These are phyloP conservation scores for Aureobasidium subglaciale DNA, from an alignment of 2,329 filamentous ascomycete species.

Conservation along the genomic window DNA sequence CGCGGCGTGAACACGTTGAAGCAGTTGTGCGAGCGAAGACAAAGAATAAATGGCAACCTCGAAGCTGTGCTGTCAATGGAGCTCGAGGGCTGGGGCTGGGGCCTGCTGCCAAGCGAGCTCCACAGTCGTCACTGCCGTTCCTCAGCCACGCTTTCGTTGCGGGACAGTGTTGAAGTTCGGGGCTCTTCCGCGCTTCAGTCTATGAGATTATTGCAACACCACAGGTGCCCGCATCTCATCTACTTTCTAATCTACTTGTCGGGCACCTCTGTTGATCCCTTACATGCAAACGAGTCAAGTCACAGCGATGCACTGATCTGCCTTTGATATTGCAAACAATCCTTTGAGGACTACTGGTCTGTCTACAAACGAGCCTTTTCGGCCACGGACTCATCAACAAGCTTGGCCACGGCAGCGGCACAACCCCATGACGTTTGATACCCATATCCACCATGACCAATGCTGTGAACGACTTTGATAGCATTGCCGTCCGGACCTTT, in stretches of 20 bases:
- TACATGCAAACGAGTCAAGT: too few species aligned
- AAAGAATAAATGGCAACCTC: conserved; percentile 8
- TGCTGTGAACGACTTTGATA: conserved; percentile 69
- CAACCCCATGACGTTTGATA: conserved; percentile 47
- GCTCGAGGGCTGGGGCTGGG: conserved; percentile 3
- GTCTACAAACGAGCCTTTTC: conserved; percentile 22
- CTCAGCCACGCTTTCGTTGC: background rate
- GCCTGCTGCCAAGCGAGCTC: conserved; percentile 1
- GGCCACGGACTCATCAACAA: conserved; percentile 31
- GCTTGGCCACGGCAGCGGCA: conserved; percentile 33
- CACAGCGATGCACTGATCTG: too few species aligned
- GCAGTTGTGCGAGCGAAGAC: background rate
- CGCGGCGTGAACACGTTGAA: background rate
- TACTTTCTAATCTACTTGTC: too few species aligned
- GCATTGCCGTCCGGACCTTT: conserved; percentile 34
- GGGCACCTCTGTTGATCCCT: too few species aligned
- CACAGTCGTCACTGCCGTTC: background rate
- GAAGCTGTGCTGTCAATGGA: conserved; percentile 9
- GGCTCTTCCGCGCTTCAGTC: too few species aligned
- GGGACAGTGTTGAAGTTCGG: background rate
- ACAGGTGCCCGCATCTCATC: too few species aligned
- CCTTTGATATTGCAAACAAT: background rate
- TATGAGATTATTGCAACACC: too few species aligned
- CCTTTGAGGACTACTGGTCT: background rate
- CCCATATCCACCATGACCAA: conserved; percentile 69